Evolutionary conservation across 163 green algal genomes (phyloP), one percentile per base, ranked within the genome.

Genomic region (Coccomyxa subellipsoidea): DNA sequence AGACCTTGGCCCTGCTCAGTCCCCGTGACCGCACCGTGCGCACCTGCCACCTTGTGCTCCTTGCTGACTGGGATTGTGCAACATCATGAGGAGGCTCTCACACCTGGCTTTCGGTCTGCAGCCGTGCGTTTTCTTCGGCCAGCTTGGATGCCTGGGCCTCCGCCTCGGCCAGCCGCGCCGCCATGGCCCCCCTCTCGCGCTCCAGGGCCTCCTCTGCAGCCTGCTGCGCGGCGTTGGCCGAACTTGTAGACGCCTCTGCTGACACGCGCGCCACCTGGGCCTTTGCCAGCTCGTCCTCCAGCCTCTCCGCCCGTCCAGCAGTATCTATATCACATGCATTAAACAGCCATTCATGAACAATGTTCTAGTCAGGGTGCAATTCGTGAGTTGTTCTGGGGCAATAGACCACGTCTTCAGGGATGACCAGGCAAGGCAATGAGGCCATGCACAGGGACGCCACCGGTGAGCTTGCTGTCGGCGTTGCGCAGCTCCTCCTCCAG

Each of bases 401-500:
- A n/a, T n/a, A n/a, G n/a, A n/a, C n/a, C n/a, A n/a, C n/a, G n/a
- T n/a, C n/a, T n/a, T n/a, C n/a, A n/a, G n/a, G n/a, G n/a, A n/a
- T n/a, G n/a, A n/a, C n/a, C n/a, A n/a, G n/a, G n/a, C n/a, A n/a
- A 59, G 23, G 47, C 5, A 27, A 8, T 59, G 23, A 59, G 3
- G 4, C 4, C 47, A 59, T 59, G 4, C 23, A 7, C 66, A 73
- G 32, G 66, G 27, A 12, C 21, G 66, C 4, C 66, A 73, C 66
- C 66, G 15, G 27, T 36, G 66, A 73, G 66, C n/a, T 32, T 36
- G 66, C 2, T 34, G n/a, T 93, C 90, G 36, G 88, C 84, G 10
- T 81, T 40, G 3, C 69, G 36, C 72, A 93, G 85, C 83, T 92
- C 76, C 36, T 92, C 90, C 81, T 93, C 90, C 36, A 93, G 85